Evolutionary conservation across 176 grass and related monocot genomes (phyloP).

Genomic region (Puccinellia tenuiflora): DNA sequence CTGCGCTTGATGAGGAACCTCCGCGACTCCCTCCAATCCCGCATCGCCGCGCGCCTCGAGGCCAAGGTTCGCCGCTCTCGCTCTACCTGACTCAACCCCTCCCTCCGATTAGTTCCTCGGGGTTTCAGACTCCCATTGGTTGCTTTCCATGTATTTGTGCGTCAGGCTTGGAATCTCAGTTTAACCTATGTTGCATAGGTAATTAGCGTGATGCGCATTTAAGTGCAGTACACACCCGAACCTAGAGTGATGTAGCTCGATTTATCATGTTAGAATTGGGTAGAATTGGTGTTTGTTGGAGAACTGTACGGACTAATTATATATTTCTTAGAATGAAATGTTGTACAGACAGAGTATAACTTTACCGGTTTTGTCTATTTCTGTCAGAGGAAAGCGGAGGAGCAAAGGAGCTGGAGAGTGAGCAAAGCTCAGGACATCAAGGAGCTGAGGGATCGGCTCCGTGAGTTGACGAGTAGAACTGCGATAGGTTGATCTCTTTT

Average conservation of each 20-base stretch:
- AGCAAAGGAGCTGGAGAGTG: constrained; percentile 69
- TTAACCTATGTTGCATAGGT: not conserved
- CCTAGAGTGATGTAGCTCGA: not conserved
- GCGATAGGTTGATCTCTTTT: constrained; percentile 31
- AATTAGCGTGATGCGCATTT: not conserved
- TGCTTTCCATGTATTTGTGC: not conserved
- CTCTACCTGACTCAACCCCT: not conserved
- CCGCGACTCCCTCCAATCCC: constrained; percentile 57
- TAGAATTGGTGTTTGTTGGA: constrained; percentile 13
- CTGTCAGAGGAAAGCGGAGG: constrained; percentile 60
- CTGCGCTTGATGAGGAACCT: constrained; percentile 50
- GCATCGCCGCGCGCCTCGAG: constrained; percentile 41
- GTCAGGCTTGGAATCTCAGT: not conserved
- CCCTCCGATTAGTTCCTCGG: not conserved
- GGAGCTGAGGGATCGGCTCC: constrained; percentile 57
- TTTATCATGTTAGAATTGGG: not conserved
- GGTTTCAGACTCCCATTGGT: not conserved
- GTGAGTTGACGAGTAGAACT: constrained; percentile 47
- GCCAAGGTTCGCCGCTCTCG: constrained; percentile 54
- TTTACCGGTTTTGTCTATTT: not conserved
- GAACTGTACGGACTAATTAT: not conserved
- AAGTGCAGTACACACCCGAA: not conserved
- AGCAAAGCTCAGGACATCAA: constrained; percentile 63
- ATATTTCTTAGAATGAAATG: too few relatives aligned
- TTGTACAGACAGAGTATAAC: not conserved